Evolutionary conservation across 75 land plant species (phyloP), one percentile per base, ranked within the genome.

Genomic region (Ceratopteris richardii): DNA sequence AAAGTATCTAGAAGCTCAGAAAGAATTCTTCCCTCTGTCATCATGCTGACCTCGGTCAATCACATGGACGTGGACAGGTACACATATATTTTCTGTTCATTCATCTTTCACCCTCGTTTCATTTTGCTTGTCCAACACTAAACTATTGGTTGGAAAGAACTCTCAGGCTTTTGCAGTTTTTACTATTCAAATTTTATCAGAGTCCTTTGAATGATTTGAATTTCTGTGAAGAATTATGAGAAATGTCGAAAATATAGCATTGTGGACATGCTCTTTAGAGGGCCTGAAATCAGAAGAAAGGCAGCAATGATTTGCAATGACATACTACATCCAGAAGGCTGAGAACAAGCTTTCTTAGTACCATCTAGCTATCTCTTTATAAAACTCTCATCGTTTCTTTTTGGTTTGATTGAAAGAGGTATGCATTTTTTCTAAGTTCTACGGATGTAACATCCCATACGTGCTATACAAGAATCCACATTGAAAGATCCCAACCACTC

Each of bases 11-110:
- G 37, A 33, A 14, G 14, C 17, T 46, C 17, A 46, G 50, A 46
- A 21, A 4, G 14, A 17, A 17, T 3, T 46, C 50, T 46, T 17
- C 25, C 54, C 16, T 22, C 27, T 12, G 28, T 71, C 31, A 58
- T 71, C 13, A 71, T 71, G 67, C 74, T 71, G 36, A 71, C 74
- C 30, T 71, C 74, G 4, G 62, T 71, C 28, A 59, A 71, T 48
- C 67, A 71, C 43, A 27, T 62, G 25, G 74, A 71, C 54, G 62
- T 64, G 30, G 26, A 62, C 42, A 71, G 57, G 74, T 71, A 65
- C 22, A 46, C 17, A 46, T 18, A 5, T 14, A n/a, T 46, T 40
- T 9, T 14, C 42, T 9, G 14, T 9, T 9, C 17, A 19, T 25
- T 67, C 24, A n/a, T 65, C 39, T 21, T 29, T 37, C 19, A 7